A percentile compares a stretch with the other conserved stretches of the same genome.
phyloP scores from a whole-genome alignment of 164 flowering plant genomes.

The Chimonanthus praecox region DNA sequence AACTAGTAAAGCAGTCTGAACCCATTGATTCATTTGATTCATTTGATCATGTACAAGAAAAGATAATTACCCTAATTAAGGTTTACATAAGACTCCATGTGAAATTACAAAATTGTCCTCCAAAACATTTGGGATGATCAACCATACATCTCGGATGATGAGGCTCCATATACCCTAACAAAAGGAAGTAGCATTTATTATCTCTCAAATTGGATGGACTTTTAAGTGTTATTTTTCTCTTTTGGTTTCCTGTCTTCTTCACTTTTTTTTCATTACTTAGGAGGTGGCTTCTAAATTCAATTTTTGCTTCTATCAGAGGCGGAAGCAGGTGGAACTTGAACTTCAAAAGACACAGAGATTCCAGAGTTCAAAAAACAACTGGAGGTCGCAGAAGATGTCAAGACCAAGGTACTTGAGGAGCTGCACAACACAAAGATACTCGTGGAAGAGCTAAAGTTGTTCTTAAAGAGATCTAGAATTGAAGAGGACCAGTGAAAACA shows the following conservation, averaged over 20 bases:
- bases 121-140: no score
- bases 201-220: no score
- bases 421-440: constrained; percentile 72
- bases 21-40: no score
- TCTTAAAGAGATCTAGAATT: constrained; percentile 73
- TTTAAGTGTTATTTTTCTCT: no score
- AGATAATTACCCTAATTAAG: constrained; percentile 13
- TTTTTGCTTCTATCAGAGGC: not conserved
- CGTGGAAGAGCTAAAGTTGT: constrained; percentile 71
- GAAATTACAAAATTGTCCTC: no score
- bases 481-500: constrained; percentile 86
- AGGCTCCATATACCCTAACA: no score
- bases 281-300: not conserved
- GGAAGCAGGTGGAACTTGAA: not conserved
- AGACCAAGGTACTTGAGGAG: constrained; percentile 49
- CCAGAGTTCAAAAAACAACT: constrained; percentile 50
- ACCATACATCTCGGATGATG: no score
- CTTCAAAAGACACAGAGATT: constrained; percentile 33
- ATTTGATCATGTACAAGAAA: constrained; percentile 47
- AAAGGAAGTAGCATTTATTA: no score
- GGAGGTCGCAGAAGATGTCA: constrained; percentile 62
- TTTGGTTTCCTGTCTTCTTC: no score
- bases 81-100: not conserved
- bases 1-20: not conserved
- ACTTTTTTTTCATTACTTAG: not conserved